These are phyloP conservation scores for Nicotiana otophora DNA, from an alignment of 257 asterid species.

Conservation along the genomic window DNA sequence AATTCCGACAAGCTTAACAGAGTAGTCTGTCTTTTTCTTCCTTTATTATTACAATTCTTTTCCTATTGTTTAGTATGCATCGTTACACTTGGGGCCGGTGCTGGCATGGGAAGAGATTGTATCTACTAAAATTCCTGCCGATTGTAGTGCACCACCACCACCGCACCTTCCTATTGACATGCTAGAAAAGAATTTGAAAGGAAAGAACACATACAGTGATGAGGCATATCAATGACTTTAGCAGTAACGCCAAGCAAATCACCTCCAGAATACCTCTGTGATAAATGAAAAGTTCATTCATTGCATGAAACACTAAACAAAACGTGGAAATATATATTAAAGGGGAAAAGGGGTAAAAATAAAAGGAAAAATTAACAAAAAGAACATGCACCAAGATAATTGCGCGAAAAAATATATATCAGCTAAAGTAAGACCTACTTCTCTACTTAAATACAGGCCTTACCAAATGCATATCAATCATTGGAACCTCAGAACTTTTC, in stretches of 20 bases:
- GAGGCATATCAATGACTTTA: constrained; percentile 81
- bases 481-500: constrained; percentile 87
- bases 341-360: neutral
- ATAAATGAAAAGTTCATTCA: constrained; percentile 18
- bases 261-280: constrained; percentile 76
- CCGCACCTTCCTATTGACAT: neutral
- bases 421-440: neutral
- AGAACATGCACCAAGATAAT: neutral
- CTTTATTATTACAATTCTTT: neutral
- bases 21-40: neutral
- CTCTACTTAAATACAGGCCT: constrained; percentile 21
- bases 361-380: neutral
- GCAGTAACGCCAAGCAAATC: constrained; percentile 89
- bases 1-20: neutral
- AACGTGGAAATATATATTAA: neutral
- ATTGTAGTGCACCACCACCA: neutral
- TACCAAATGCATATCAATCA: constrained; percentile 89
- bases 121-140: neutral
- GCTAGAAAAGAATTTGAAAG: neutral
- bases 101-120: neutral
- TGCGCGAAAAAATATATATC: neutral
- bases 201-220: constrained; percentile 40
- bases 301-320: constrained; percentile 10
- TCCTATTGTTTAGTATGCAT: neutral
- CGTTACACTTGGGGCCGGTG: neutral